Evolutionary conservation across 2,329 filamentous ascomycete genomes (phyloP), one percentile per base, ranked within the genome.

Genomic region (Tolypocladium amazonense): DNA sequence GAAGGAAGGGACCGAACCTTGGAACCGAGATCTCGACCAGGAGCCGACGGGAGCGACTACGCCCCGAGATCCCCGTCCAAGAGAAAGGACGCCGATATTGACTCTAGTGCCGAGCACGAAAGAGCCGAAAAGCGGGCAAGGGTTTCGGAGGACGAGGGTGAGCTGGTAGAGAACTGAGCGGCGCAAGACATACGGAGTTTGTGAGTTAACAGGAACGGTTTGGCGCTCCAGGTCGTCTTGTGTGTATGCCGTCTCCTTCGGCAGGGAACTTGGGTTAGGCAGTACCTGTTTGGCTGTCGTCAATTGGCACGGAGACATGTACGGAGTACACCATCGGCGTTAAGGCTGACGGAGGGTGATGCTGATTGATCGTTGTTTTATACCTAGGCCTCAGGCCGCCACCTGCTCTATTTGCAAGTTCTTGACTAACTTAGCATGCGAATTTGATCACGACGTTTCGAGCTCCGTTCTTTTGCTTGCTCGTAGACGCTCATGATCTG

Each of bases 111-210:
- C 0, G 68, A 71, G 3, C 74, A 74, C 39, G 72, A 69, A 30
- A 70, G 73, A 30, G 73, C 74, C 1, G 72, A 74, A 62, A 81
- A 81, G 62, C 72, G 77, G n/a, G 73, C 72, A 56, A 73, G 74
- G 57, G 67, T 78, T 35, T 79, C 77, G 0, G 76, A 79, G 59
- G 78, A 81, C 56, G 78, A 81, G 61, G 79, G 79, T 38, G 79
- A 81, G 64, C 72, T 80, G 43, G 65, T 75, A 38, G 74, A 76
- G 61, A 70, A 72, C 41, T 72, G 60, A 57, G 20, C 25, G 37
- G 18, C 18, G 25, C 38, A 56, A 30, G 27, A 56, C 39, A 15
- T 5, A 30, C 12, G 30, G 38, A 23, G 15, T 14, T 20, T 43
- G 18, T 14, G 30, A 35, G 3, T 20, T 35, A 30, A 41, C 33